phyloP scores from a whole-genome alignment of 176 grass and related monocot genomes.

The Triticum urartu region DNA sequence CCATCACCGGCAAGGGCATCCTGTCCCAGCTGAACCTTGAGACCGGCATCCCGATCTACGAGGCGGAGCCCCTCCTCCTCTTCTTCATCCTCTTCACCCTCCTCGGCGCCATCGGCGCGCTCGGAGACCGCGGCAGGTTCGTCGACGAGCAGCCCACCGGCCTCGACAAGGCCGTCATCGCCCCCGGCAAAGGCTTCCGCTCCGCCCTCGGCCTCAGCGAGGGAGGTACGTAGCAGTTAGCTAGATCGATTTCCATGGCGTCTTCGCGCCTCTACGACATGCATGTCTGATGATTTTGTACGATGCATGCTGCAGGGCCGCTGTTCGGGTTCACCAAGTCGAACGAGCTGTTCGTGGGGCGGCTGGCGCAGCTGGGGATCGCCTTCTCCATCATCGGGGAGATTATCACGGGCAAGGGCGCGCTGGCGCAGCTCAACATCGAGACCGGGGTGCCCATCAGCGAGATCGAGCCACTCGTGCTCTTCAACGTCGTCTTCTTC shows the following conservation, averaged over 20 bases:
- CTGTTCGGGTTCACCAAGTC: constrained; percentile 69
- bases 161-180: constrained; percentile 80
- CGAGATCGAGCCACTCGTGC: constrained; percentile 68
- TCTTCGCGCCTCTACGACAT: no score
- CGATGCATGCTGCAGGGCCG: constrained; percentile 14
- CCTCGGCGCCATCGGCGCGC: constrained; percentile 94
- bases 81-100: constrained; percentile 99
- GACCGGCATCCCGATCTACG: constrained; percentile 97
- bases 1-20: constrained; percentile 96
- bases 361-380: constrained; percentile 63
- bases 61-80: constrained; percentile 97
- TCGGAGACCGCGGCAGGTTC: constrained; percentile 84
- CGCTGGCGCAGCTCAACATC: constrained; percentile 72
- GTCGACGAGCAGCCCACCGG: constrained; percentile 69
- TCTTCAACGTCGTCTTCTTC: constrained; percentile 68
- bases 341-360: constrained; percentile 67
- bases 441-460: constrained; percentile 65
- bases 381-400: constrained; percentile 78
- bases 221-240: constrained; percentile 39
- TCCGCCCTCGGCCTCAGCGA: constrained; percentile 77
- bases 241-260: no score
- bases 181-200: constrained; percentile 83
- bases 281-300: neutral
- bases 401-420: constrained; percentile 67
- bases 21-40: constrained; percentile 89